Evolutionary conservation across 2,329 filamentous ascomycete species (phyloP).

Genomic region (Aspergillus fischeri): DNA sequence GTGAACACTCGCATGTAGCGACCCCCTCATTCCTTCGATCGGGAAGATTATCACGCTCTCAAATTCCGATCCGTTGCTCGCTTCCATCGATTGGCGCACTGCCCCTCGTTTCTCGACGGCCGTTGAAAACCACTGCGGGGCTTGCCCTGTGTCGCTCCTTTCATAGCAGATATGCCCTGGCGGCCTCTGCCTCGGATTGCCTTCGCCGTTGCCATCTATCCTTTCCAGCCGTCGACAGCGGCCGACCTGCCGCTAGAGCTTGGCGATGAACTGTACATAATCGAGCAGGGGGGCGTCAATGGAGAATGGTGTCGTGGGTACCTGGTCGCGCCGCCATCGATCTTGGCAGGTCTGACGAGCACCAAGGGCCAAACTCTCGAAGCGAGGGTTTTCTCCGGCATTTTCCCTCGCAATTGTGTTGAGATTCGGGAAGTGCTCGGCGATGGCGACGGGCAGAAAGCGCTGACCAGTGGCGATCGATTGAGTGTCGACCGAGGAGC

Average conservation of each 20-base stretch:
- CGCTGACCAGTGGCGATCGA: conserved; percentile 30
- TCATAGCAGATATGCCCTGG: conserved; percentile 73
- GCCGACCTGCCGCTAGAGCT: conserved; percentile 95
- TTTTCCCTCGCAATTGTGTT: conserved; percentile 92
- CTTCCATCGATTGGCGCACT: conserved; percentile 13
- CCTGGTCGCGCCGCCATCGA: conserved; percentile 85
- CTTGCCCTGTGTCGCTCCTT: conserved; percentile 13
- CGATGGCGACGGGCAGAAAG: conserved; percentile 53
- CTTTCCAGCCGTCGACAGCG: conserved; percentile 79
- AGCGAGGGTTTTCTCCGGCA: conserved; percentile 95
- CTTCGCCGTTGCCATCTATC: conserved; percentile 94
- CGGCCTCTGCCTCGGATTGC: conserved; percentile 93
- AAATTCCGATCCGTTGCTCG: conserved; percentile 10
- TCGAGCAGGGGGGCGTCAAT: conserved; percentile 83
- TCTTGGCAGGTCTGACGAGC: conserved; percentile 86
- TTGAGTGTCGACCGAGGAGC: conserved; percentile 34
- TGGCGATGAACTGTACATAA: conserved; percentile 97
- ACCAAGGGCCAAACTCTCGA: conserved; percentile 90
- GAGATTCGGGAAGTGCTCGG: conserved; percentile 90
- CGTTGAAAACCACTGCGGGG: conserved; percentile 20
- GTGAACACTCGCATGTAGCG: conserved; percentile 23
- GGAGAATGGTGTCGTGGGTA: conserved; percentile 94
- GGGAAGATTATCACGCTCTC: conserved; percentile 22
- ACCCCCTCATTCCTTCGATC: conserved; percentile 15
- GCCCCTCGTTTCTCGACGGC: conserved; percentile 20